These are phyloP conservation scores for Barbatosphaeria neglecta DNA, from an alignment of 495 filamentous ascomycete genomes.

Conservation along the genomic window DNA sequence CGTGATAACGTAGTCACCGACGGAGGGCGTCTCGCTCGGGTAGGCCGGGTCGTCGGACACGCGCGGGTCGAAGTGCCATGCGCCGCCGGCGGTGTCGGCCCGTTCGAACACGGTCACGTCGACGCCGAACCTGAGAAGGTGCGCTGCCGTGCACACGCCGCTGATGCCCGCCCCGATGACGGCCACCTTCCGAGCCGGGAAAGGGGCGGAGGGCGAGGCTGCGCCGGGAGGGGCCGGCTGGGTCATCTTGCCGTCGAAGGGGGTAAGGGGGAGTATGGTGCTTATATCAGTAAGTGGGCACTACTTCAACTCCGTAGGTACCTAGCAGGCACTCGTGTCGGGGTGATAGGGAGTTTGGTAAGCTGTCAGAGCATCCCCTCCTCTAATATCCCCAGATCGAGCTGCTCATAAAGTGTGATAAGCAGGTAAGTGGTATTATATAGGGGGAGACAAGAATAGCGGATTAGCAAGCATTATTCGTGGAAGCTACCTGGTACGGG, in stretches of 20 bases:
- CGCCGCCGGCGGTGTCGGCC: conserved; percentile 43
- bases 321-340: too few relatives aligned
- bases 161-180: conserved; percentile 63
- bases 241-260: neutral
- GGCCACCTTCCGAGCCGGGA: conserved; percentile 29
- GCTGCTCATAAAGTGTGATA: too few relatives aligned
- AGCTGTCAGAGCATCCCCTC: too few relatives aligned
- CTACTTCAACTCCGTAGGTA: too few relatives aligned
- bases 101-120: conserved; percentile 56
- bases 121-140: conserved; percentile 47
- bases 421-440: too few relatives aligned
- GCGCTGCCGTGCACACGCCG: conserved; percentile 50
- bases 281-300: too few relatives aligned
- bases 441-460: too few relatives aligned
- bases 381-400: too few relatives aligned
- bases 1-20: conserved; percentile 12
- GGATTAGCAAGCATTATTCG: too few relatives aligned
- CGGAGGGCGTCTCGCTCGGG: conserved; percentile 35
- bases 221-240: neutral
- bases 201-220: neutral
- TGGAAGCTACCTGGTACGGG: too few relatives aligned
- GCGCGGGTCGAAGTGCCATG: conserved; percentile 56
- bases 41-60: conserved; percentile 45
- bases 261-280: too few relatives aligned
- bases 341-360: too few relatives aligned